These are phyloP conservation scores for Citrus hindsii DNA, from an alignment of 345 rosid genomes.

Conservation along the genomic window DNA sequence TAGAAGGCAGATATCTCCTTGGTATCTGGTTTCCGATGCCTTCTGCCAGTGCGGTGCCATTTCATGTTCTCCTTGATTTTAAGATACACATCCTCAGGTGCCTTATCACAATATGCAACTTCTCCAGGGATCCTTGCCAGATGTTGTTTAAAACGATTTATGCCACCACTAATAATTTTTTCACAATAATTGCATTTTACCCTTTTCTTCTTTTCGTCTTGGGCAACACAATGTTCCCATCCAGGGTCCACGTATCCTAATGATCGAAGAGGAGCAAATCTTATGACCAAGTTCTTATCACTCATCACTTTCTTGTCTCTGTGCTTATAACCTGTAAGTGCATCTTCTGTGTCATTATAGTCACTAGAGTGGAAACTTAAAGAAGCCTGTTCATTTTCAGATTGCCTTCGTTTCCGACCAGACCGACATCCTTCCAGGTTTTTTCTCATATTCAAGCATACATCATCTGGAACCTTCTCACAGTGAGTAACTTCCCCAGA, in stretches of 20 bases:
- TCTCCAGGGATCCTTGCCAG: constrained; percentile 85
- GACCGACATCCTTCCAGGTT: constrained; percentile 70
- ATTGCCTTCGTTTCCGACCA: constrained; percentile 44
- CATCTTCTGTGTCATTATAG: constrained; percentile 31
- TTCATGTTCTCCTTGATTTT: constrained; percentile 79
- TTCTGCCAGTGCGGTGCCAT: constrained; percentile 74
- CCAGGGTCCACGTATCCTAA: constrained; percentile 81
- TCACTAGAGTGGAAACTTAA: constrained; percentile 39
- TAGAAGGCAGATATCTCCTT: constrained; percentile 39
- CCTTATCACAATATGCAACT: constrained; percentile 63
- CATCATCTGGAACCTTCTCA: constrained; percentile 70
- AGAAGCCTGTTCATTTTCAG: constrained; percentile 45
- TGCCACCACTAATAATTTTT: constrained; percentile 72
- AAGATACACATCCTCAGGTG: constrained; percentile 68
- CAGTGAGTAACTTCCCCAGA: constrained; percentile 82
- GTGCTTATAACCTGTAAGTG: constrained; percentile 31
- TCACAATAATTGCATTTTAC: constrained; percentile 77
- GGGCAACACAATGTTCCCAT: constrained; percentile 80
- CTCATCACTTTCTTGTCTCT: constrained; percentile 48
- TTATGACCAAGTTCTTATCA: constrained; percentile 42
- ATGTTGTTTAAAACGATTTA: constrained; percentile 78
- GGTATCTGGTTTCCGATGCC: constrained; percentile 51
- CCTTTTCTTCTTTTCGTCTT: constrained; percentile 74
- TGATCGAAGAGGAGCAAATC: constrained; percentile 51
- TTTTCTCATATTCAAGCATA: constrained; percentile 55